Conservation (phyloP, 768 basidiomycete species). For the Calocybe indica region DNA sequence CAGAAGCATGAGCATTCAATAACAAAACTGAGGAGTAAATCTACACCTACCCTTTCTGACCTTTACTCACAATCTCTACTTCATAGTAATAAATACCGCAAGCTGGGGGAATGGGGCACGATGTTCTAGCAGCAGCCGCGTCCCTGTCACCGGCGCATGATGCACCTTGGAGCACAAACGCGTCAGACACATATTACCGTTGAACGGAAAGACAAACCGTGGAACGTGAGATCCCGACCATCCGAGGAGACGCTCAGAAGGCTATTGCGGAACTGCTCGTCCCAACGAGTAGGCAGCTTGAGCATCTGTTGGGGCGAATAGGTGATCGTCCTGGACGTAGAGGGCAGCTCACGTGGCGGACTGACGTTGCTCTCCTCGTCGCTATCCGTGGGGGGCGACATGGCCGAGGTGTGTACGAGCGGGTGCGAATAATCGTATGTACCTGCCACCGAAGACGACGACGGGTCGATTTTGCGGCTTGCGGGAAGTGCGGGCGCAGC, state of each 20-base stretch:
- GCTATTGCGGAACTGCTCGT: slow-evolving; percentile 55
- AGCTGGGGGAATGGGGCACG: slow-evolving; percentile 70
- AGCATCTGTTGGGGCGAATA: slow-evolving; percentile 36
- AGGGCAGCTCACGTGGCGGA: slow-evolving; percentile 37
- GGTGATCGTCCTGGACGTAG: slow-evolving; percentile 17
- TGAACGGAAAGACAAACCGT: slow-evolving; percentile 36
- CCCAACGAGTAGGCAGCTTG: slow-evolving; percentile 74
- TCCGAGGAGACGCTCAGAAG: slow-evolving; percentile 59
- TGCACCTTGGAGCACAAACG: slow-evolving; percentile 28
- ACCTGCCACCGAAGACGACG: not conserved
- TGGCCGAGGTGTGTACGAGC: slow-evolving; percentile 18
- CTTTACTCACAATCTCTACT: slow-evolving; percentile 76
- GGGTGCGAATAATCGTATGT: slow-evolving; percentile 1
- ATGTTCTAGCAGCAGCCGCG: slow-evolving; percentile 78
- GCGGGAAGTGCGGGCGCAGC: slow-evolving; percentile 29
- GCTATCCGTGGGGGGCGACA: slow-evolving; percentile 48
- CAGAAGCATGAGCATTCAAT: slow-evolving; percentile 11
- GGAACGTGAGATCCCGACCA: slow-evolving; percentile 69
- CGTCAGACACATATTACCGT: slow-evolving; percentile 2
- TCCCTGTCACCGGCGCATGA: slow-evolving; percentile 66
- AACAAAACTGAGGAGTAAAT: slow-evolving; percentile 3
- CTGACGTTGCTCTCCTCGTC: slow-evolving; percentile 60
- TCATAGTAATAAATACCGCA: slow-evolving; percentile 97
- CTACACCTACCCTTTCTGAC: slow-evolving; percentile 63
- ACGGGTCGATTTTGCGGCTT: slow-evolving; percentile 30